Evolutionary conservation across 1,139 yeast genomes (phyloP).

Genomic region (Diutina siamensis): DNA sequence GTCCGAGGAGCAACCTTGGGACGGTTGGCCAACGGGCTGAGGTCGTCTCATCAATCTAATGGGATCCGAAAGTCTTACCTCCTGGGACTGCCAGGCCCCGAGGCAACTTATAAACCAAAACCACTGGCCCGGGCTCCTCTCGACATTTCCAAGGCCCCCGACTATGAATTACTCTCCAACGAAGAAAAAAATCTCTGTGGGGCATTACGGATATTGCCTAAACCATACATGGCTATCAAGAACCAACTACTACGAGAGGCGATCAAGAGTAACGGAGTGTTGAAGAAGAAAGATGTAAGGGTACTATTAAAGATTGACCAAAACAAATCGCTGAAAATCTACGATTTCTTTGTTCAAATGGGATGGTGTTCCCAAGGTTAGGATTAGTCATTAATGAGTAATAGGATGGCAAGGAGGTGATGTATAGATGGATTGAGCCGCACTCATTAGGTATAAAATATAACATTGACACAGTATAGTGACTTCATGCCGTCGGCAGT

Average conservation of each 20-base stretch:
- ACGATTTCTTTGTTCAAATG: conserved; percentile 86
- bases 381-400: neutral
- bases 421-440: neutral
- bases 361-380: conserved; percentile 60
- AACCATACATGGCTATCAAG: conserved; percentile 87
- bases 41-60: conserved; percentile 9
- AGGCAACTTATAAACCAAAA: conserved; percentile 27
- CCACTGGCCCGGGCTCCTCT: conserved; percentile 34
- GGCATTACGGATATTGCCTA: conserved; percentile 75
- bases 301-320: conserved; percentile 79
- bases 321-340: conserved; percentile 73
- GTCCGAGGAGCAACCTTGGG: conserved; percentile 23
- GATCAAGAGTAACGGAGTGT: conserved; percentile 67
- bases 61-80: neutral
- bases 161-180: conserved; percentile 66
- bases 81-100: conserved; percentile 11
- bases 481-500: too few species aligned
- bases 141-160: conserved; percentile 78
- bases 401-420: neutral
- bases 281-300: conserved; percentile 76
- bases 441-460: too few species aligned
- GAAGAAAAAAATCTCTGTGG: conserved; percentile 85
- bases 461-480: too few species aligned
- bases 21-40: conserved; percentile 7
- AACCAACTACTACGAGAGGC: conserved; percentile 87